Evolutionary conservation across 768 basidiomycete genomes (phyloP).

Genomic region (Suillus occidentalis): DNA sequence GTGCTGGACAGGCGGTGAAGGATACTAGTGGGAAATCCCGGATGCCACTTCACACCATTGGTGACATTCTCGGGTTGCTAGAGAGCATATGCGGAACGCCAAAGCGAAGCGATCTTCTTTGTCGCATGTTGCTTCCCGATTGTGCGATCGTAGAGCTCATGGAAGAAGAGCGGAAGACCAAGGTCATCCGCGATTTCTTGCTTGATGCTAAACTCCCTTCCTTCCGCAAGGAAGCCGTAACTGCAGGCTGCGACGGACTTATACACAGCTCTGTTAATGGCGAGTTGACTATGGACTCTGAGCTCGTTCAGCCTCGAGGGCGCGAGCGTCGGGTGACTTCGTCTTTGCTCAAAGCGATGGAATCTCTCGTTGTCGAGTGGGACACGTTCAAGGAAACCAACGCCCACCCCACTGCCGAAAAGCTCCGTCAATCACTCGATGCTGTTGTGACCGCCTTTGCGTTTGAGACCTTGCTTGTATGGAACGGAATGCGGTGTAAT

Average conservation of each 20-base stretch:
- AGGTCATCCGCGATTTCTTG: constrained; percentile 68
- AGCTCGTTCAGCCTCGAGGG: constrained; percentile 47
- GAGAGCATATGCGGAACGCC: constrained; percentile 61
- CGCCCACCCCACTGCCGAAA: constrained; percentile 54
- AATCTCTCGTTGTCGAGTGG: constrained; percentile 50
- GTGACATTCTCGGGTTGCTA: constrained; percentile 65
- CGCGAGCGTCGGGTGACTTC: constrained; percentile 63
- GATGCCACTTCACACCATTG: constrained; percentile 52
- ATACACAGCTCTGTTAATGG: not conserved
- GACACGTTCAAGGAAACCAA: constrained; percentile 37
- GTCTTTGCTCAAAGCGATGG: constrained; percentile 64
- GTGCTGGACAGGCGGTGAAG: constrained; percentile 37
- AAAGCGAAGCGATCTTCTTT: constrained; percentile 45
- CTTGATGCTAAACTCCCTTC: constrained; percentile 62
- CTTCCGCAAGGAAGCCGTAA: constrained; percentile 24
- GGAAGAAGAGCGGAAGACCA: constrained; percentile 55
- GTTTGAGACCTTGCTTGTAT: constrained; percentile 64
- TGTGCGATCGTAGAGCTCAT: constrained; percentile 62
- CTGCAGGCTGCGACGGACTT: not conserved
- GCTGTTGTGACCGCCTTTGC: constrained; percentile 61
- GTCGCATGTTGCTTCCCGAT: constrained; percentile 63
- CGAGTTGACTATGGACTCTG: constrained; percentile 17
- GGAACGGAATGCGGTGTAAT: constrained; percentile 66
- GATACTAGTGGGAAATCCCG: constrained; percentile 36
- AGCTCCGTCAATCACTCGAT: constrained; percentile 68